Base-by-base conservation (phyloP, 345 rosid genomes). In the Salix purpurea region DNA sequence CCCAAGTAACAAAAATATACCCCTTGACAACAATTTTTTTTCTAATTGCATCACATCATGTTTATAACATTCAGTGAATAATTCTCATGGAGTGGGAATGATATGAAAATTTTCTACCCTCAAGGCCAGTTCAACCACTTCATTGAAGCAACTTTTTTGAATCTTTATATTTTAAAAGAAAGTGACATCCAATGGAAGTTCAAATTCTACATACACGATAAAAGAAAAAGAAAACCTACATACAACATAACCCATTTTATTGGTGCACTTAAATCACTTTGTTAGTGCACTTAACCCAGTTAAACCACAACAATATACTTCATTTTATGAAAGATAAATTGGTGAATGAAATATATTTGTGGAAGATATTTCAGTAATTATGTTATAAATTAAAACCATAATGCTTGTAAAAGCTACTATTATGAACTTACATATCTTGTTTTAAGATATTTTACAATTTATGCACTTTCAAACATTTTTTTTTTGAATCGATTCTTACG, bases 381-480 rank as follows among this genome's bases (percentile, higher is more conserved):
- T 32, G 56, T 66, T 66, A 60, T 16, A 24, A 37, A 34, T 34
- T 34, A 64, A 79, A 81, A 12, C 46, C 24, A 32, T 15, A 75
- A 64, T 37, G 26, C 72, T 50, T 56, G 67, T 5, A 7, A 61
- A 24, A 66, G 56, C 52, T 56, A 73, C 44, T 46, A 77, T 71
- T 64, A 72, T 86, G 80, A 84, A 42, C 78, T 82, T 39, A 90
- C 90, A 84, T 95, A 91, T 48, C 96, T 95, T 83, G 93, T 93
- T 85, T 74, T 89, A 34, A 95, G 83, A 84, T 90, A 91, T 23
- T 95, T 97, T 52, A 84, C 86, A 46, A 95, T 93, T 67, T 91
- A 94, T 67, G 99, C 97, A 84, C 97, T 95, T 83, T 95, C 97
- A 83, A 91, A 92, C 97, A 93, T 91, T 50, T 26, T 26, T n/a